Base-by-base conservation (phyloP, 148 eudicot species). In the Rhododendron vialii region DNA sequence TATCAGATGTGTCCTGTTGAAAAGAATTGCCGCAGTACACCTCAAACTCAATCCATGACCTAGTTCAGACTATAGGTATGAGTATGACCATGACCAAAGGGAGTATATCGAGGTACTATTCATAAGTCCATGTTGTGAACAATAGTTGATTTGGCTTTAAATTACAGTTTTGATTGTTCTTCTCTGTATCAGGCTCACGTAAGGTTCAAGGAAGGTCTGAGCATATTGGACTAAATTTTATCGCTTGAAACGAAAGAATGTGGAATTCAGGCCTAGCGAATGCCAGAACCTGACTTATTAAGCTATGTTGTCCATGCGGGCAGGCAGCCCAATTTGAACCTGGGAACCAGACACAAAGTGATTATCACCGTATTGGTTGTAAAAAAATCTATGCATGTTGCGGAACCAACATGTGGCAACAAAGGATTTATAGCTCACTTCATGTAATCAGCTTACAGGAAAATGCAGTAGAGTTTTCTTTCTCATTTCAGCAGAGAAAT, bases 131-230 rank as follows among this genome's bases (percentile, higher is more conserved):
- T 20, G 55, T 17, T 35, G 47, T 78, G 47, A 45, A 41, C 69
- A 36, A 41, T 45, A 78, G 30, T 78, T 78, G 30, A 43, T n/a
- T 24, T 45, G 81, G 50, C 76, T 28, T 71, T 71, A 22, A 41
- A 45, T 1, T 36, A 24, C 2, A 12, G 22, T 78, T 43, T 78
- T 36, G 30, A 22, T 78, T 78, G 28, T 41, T 36, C 30, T 78
- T 45, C 33, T 77, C 51, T 20, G 7, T 74, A 41, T 43, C 81
- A 78, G 47, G 55, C 47, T 41, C 81, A 24, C 12, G 17, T 45
- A 78, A 75, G 79, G 45, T 35, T 75, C 79, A 36, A 35, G 79
- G 43, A 75, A 75, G 81, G n/a, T 78, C 20, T 43, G 53, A 78
- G 28, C 81, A 43, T 78, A 22, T 43, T 78, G 51, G 30, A 9